These are phyloP conservation scores for Phaeotremella skinneri DNA, from an alignment of 768 basidiomycete species.

Conservation along the genomic window DNA sequence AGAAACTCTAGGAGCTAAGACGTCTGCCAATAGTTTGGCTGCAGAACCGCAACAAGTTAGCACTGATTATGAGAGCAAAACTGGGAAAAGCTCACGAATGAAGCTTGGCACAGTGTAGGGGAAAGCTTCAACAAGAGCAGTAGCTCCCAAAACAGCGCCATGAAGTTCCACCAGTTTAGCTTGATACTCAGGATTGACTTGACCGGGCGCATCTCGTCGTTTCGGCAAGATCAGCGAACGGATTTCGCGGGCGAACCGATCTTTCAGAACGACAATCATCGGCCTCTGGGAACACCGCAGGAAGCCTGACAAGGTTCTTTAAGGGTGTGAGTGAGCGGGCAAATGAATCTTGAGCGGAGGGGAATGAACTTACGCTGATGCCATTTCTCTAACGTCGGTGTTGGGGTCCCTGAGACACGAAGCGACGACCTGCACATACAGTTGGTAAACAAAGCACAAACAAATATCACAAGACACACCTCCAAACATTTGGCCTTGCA, in stretches of 20 bases:
- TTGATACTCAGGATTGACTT: conserved; percentile 66
- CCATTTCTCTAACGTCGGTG: conserved; percentile 88
- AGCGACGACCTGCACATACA: conserved; percentile 62
- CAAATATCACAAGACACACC: conserved; percentile 50
- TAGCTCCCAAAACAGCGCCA: conserved; percentile 89
- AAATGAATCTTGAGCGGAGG: conserved; percentile 21
- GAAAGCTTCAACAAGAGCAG: conserved; percentile 87
- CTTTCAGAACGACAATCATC: conserved; percentile 78
- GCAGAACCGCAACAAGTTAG: not conserved
- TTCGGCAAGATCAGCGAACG: conserved; percentile 65
- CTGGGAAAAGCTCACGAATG: conserved; percentile 56
- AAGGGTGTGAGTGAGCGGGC: conserved; percentile 31
- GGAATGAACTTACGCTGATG: conserved; percentile 59
- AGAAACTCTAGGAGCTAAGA: conserved; percentile 77
- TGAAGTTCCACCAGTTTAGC: conserved; percentile 71
- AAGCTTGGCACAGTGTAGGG: conserved; percentile 94
- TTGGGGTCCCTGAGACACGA: conserved; percentile 85
- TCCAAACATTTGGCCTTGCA: conserved; percentile 74
- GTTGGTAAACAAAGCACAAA: conserved; percentile 9
- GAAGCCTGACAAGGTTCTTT: conserved; percentile 70
- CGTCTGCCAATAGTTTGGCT: conserved; percentile 73
- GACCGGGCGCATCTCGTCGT: conserved; percentile 56
- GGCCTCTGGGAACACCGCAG: conserved; percentile 86
- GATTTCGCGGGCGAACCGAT: conserved; percentile 73
- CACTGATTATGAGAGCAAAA: conserved; percentile 4